Evolutionary conservation across 768 basidiomycete genomes (phyloP).

Genomic region (Podaxis carcinomalis): DNA sequence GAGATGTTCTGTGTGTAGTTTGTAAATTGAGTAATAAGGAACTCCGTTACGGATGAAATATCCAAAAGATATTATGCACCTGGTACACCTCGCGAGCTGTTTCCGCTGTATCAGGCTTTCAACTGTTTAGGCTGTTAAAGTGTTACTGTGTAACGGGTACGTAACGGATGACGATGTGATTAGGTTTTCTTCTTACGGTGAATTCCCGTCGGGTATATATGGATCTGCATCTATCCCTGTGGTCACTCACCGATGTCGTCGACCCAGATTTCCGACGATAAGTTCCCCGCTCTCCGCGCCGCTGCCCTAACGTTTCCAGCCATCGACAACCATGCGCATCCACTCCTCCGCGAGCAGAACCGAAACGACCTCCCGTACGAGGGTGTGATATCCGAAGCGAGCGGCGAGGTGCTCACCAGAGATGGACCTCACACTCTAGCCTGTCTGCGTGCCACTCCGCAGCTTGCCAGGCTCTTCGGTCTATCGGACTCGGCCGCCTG

Average conservation of each 20-base stretch:
- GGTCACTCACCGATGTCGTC: slow-evolving; percentile 2
- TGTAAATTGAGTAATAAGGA: not conserved
- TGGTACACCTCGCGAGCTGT: no score
- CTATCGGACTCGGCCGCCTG: slow-evolving; percentile 40
- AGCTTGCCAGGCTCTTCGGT: slow-evolving; percentile 50
- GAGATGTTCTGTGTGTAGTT: not conserved
- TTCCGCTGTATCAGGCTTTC: no score
- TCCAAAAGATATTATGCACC: not conserved
- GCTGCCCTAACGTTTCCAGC: slow-evolving; percentile 40
- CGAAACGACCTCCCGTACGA: slow-evolving; percentile 53
- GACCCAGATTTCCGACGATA: slow-evolving; percentile 5
- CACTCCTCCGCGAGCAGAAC: slow-evolving; percentile 47
- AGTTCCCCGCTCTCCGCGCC: slow-evolving; percentile 21
- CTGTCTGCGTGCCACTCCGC: slow-evolving; percentile 49
- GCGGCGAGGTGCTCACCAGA: slow-evolving; percentile 41
- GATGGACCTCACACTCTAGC: slow-evolving; percentile 58
- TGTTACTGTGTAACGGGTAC: not conserved
- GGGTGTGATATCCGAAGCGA: slow-evolving; percentile 62
- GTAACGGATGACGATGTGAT: not conserved
- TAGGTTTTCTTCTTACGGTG: not conserved
- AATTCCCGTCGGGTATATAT: not conserved
- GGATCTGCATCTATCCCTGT: not conserved
- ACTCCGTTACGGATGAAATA: not conserved
- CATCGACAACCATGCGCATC: slow-evolving; percentile 81
- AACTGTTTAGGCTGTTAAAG: no score